Base-by-base conservation (phyloP, 352 stramenopile species). In the Discostella stelligera region DNA sequence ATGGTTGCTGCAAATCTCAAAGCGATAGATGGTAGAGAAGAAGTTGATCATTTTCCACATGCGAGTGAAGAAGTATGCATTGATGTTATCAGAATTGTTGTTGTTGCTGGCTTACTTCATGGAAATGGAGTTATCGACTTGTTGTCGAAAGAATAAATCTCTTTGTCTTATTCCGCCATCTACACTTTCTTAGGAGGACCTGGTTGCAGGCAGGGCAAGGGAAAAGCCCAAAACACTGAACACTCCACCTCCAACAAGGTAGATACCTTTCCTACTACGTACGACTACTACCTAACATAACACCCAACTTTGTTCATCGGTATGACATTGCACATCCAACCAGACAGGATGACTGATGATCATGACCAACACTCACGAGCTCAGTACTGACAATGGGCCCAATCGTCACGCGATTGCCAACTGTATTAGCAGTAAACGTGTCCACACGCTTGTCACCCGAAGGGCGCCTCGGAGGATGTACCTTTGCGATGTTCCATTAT, bases 101-200 rank as follows among this genome's bases (percentile, higher is more conserved):
- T 83, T 30, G 75, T 86, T 59, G 80, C 81, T 54, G 80, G 79
- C 63, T 44, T 86, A 44, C 63, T 86, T 30, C 79, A 86, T 71
- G 79, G 70, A 30, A 86, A 83, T 62, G 79, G 79, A 21, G 52
- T 86, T 20, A 27, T 83, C 53, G 61, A 83, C 53, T 69, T 76
- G 49, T 27, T 81, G 11, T 80, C 72, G 8, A 65, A 74, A 52
- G 21, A 52, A 10, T 65, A 65, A 37, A 23, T 55, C n/a, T n/a
- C n/a, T n/a, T n/a, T n/a, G n/a, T n/a, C n/a, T n/a, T n/a, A n/a
- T n/a, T n/a, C n/a, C n/a, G n/a, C n/a, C n/a, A n/a, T n/a, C n/a
- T n/a, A n/a, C n/a, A n/a, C n/a, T n/a, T n/a, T n/a, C n/a, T n/a
- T n/a, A n/a, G n/a, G n/a, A n/a, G n/a, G n/a, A n/a, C n/a, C n/a